Base-by-base conservation (phyloP, 2,329 filamentous ascomycete species). In the Fusarium metavorans region DNA sequence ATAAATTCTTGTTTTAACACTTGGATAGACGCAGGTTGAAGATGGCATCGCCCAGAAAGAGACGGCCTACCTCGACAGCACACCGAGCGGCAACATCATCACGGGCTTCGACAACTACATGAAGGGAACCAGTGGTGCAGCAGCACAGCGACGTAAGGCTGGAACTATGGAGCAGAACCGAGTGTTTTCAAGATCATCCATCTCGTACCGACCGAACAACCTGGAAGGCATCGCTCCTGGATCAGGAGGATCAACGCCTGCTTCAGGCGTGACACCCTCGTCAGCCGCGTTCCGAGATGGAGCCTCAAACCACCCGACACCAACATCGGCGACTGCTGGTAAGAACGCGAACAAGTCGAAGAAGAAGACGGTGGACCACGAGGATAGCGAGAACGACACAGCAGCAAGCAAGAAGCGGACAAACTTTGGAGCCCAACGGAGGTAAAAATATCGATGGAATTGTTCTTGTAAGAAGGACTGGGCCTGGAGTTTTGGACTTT, bases 91-190 rank as follows among this genome's bases (percentile, higher is more conserved):
- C 52, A 99, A 99, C 85, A 98, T 99, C 81, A 96, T 99, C 82
- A 95, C 94, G 58, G 97, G 97, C 25, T 99, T 99, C 83, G 97
- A 99, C 83, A 97, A 95, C 81, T 99, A 98, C 85, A 97, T 98
- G 87, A 99, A 99, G 84, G 95, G 94, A 64, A 89, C 89, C 20
- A 89, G 90, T 10, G 90, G 91, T n/a, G 87, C 88, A 2, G 88
- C 88, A 5, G 88, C 91, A 13, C 87, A 90, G 75, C 87, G 93
- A 80, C 89, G 92, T 79, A 90, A 93, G 82, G 87, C 89, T 27
- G 89, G 89, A 6, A 85, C 92, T 58, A 88, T 87, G 70, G 94
- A 95, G 62, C 88, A 90, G 76, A 93, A 95, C 80, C 88, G 93
- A 73, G 92, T 96, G 64, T 96, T 96, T 82, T 90, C 91, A 67